These are phyloP conservation scores for Botrytis fabae DNA, from an alignment of 2,329 filamentous ascomycete genomes.

Conservation along the genomic window DNA sequence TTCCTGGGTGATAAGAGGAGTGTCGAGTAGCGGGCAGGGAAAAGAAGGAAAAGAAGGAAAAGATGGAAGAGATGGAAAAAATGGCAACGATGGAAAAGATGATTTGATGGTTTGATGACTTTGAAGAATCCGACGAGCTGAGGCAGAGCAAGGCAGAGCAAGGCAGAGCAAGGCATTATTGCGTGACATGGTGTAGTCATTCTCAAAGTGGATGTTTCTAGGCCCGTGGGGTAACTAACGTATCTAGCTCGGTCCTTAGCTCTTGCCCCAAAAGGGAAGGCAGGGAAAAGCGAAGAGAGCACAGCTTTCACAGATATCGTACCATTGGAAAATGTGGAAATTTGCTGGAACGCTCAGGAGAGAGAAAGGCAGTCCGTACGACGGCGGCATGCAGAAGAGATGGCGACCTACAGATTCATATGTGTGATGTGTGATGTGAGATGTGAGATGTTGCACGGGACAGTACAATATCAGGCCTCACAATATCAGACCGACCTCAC, in stretches of 20 bases:
- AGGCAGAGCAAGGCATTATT: not conserved
- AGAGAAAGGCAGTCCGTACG: not conserved
- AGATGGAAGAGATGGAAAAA: not conserved
- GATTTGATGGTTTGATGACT: not conserved
- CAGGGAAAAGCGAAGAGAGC: not conserved
- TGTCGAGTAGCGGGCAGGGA: not conserved
- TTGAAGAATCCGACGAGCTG: not conserved
- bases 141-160: not conserved
- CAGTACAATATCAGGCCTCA: not conserved
- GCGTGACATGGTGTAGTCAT: not conserved
- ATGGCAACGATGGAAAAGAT: not conserved
- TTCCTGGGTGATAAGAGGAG: not conserved
- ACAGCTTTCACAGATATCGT: not conserved
- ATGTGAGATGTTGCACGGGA: not conserved
- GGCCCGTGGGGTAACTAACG: not conserved
- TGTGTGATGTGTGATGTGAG: too few species aligned
- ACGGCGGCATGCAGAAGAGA: not conserved
- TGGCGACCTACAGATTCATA: not conserved
- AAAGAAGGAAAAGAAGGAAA: not conserved
- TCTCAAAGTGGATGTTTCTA: not conserved
- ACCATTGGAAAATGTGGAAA: not conserved
- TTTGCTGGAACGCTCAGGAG: not conserved
- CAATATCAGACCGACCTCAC: not conserved
- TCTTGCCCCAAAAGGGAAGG: not conserved
- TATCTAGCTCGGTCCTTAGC: not conserved